Percentiles rank a stretch among this genome's conserved stretches.
Conservation (phyloP, 106 monocot genomes). For the Ottelia alismoides region DNA sequence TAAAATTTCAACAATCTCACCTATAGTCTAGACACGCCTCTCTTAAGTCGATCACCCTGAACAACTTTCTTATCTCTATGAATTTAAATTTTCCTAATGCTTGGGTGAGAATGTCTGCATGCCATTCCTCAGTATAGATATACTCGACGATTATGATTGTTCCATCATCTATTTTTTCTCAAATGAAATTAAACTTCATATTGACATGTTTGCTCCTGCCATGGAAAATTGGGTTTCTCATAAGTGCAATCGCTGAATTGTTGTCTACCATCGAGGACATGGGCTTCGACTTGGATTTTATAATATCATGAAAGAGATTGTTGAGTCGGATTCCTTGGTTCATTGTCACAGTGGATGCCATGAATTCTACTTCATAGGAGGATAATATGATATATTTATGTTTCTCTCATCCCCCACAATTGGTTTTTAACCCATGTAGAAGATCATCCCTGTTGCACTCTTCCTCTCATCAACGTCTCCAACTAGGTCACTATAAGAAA, state of each 20-base stretch:
- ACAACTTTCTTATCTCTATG: not conserved
- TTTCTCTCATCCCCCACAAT: not conserved
- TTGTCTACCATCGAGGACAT: not conserved
- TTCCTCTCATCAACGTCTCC: slow-evolving; percentile 1
- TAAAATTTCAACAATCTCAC: not conserved
- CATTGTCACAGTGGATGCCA: not conserved
- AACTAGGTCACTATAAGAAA: not conserved
- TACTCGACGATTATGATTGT: not conserved
- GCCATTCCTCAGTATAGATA: not conserved
- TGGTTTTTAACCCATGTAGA: not conserved
- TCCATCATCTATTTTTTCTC: not conserved
- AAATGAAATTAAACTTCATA: not conserved
- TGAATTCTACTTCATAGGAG: slow-evolving; percentile 1
- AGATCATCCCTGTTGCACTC: not conserved
- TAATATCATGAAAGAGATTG: not conserved
- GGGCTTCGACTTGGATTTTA: not conserved
- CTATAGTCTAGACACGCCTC: not conserved
- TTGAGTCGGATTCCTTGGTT: not conserved
- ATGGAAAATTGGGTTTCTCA: not conserved
- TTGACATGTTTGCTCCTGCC: not conserved
- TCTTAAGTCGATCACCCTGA: not conserved
- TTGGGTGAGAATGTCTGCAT: not conserved
- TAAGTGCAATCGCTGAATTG: not conserved
- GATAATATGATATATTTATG: not conserved
- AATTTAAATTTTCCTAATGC: not conserved